phyloP scores from a whole-genome alignment of 23 red algal species.

The Agarophyton chilense region DNA sequence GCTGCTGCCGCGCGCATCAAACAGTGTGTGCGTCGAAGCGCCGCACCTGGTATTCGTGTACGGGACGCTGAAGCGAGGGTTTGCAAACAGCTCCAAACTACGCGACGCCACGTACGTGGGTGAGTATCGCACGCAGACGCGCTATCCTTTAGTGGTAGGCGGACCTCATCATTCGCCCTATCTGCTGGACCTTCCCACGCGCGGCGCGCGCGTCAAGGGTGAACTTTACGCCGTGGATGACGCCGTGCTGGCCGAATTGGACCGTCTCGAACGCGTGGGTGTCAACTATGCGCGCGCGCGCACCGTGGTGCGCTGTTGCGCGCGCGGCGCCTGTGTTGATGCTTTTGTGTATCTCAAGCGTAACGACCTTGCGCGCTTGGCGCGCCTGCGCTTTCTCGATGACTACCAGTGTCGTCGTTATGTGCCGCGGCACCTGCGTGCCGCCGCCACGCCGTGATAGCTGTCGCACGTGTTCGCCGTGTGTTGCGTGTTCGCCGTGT shows the following conservation, averaged over 20 bases:
- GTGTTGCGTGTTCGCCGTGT: too few species aligned
- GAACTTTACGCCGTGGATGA: slow-evolving; percentile 87
- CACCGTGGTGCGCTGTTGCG: slow-evolving; percentile 23
- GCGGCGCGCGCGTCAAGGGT: slow-evolving; percentile 81
- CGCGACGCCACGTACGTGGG: slow-evolving; percentile 72
- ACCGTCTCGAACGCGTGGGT: slow-evolving; percentile 88
- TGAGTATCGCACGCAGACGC: slow-evolving; percentile 64
- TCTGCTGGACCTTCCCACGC: slow-evolving; percentile 64
- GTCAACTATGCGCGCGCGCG: slow-evolving; percentile 82
- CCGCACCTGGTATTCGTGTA: slow-evolving; percentile 91
- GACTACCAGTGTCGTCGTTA: slow-evolving; percentile 91
- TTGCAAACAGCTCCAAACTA: slow-evolving; percentile 79
- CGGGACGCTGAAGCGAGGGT: slow-evolving; percentile 93
- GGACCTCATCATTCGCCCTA: slow-evolving; percentile 82
- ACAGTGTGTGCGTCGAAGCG: too few species aligned
- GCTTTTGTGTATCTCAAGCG: slow-evolving; percentile 87
- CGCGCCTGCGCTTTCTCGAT: slow-evolving; percentile 26
- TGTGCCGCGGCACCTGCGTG: slow-evolving; percentile 75
- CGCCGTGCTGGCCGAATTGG: slow-evolving; percentile 79
- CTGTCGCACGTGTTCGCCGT: too few species aligned
- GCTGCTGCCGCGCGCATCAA: too few species aligned
- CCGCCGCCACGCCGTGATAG: too few species aligned
- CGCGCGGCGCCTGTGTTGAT: slow-evolving; percentile 30
- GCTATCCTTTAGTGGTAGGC: slow-evolving; percentile 87
- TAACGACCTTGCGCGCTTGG: slow-evolving; percentile 62